Evolutionary conservation across 257 asterid species (phyloP), one percentile per base, ranked within the genome.

Genomic region (Datura wrightii): DNA sequence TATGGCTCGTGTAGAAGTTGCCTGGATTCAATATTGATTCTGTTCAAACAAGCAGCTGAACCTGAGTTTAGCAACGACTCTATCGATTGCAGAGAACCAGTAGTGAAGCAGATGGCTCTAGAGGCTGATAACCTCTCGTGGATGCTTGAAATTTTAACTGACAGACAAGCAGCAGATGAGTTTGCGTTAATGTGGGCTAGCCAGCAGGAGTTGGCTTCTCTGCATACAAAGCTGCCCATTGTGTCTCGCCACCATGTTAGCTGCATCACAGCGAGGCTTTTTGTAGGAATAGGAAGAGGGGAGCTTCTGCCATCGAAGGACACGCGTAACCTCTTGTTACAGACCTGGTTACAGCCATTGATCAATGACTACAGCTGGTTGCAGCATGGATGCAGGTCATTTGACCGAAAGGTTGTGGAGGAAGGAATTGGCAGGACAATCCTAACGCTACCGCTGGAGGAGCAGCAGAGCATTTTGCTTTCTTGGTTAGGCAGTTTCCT

Each of bases 381-480:
- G 52, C 97, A 92, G 24, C 96, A 94, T 6, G 93, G 97, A 4
- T 88, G 94, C 88, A 90, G 99, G 84, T 89, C 97, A 1, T 96
- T 96, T 56, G 99, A 96, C 63, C 86, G 97, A 41, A 92, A 88
- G 41, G 94, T 90, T 15, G 98, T 96, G 72, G 99, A 96, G 91
- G 99, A 94, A 88, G 99, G 99, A 24, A 93, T 96, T 5, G 97
- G 99, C 8, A 85, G 98, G 88, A 93, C 98, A 0, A 90, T 96
- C 24, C 92, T 96, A 24, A 96, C 99, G 2, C 91, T 96, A 31
- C 98, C 99, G 7, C 86, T 96, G 53, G 98, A 96, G 89, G 98
- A 96, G 67, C 99, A 96, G 90, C 93, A 90, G 88, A 90, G 92
- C 72, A 89, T 96, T 69, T 82, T 96, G 84, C 90, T 96, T 34